Evolutionary conservation across 1,284 basidiomycete genomes (phyloP).

Genomic region (Ustilago tritici): DNA sequence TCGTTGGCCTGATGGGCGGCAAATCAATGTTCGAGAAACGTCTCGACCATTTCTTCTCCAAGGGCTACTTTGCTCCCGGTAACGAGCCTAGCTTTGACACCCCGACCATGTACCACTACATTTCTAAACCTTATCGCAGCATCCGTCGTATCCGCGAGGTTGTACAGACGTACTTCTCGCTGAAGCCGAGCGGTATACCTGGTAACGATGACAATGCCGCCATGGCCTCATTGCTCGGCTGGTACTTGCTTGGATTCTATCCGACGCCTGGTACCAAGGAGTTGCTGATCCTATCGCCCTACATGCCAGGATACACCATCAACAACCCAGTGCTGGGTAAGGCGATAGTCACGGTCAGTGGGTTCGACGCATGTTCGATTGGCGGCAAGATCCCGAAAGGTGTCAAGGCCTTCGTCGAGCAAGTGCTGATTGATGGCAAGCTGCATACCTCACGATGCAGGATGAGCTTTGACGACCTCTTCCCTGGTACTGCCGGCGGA

Average conservation of each 20-base stretch:
- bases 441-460: slow-evolving; percentile 39
- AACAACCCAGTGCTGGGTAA: slow-evolving; percentile 54
- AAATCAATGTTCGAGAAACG: slow-evolving; percentile 51
- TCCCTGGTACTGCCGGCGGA: slow-evolving; percentile 29
- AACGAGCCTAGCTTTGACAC: slow-evolving; percentile 63
- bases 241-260: slow-evolving; percentile 75
- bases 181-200: slow-evolving; percentile 42
- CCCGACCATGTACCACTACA: slow-evolving; percentile 55
- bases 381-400: slow-evolving; percentile 31
- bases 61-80: slow-evolving; percentile 54
- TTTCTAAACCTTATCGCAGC: slow-evolving; percentile 45
- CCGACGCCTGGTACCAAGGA: slow-evolving; percentile 73
- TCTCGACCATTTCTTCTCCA: slow-evolving; percentile 59
- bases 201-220: slow-evolving; percentile 76
- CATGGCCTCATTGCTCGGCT: slow-evolving; percentile 78
- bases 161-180: slow-evolving; percentile 55
- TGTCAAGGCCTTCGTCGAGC: slow-evolving; percentile 39
- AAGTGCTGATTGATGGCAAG: slow-evolving; percentile 45
- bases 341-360: slow-evolving; percentile 43
- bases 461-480: slow-evolving; percentile 52
- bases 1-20: slow-evolving; percentile 56
- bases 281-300: slow-evolving; percentile 59
- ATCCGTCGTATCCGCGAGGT: slow-evolving; percentile 45
- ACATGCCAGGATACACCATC: slow-evolving; percentile 57
- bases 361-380: slow-evolving; percentile 47